Percentiles rank a stretch among this genome's conserved stretches.
Evolutionary conservation across 2,329 filamentous ascomycete species (phyloP).

Genomic region (Pseudocercospora fijiensis): DNA sequence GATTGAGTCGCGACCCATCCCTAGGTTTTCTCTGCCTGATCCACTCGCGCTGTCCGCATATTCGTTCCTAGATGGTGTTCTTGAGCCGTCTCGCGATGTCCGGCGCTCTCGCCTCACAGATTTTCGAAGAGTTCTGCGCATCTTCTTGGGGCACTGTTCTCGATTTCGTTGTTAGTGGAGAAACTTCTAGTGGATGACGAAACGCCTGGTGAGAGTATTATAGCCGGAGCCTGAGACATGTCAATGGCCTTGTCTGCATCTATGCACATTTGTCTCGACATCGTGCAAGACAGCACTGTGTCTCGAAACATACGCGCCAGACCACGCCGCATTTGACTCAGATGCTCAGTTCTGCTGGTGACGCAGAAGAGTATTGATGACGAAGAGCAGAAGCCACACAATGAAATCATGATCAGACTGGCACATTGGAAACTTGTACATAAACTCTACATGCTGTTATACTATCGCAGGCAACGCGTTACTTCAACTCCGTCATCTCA

Average conservation of each 20-base stretch:
- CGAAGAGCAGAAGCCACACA: background rate
- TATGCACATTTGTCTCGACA: background rate
- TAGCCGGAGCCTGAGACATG: background rate
- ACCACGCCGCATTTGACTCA: too few relatives aligned
- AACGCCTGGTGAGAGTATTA: too few relatives aligned
- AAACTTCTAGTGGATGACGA: background rate
- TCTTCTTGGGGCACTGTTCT: too few relatives aligned
- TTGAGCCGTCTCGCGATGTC: background rate
- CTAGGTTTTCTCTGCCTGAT: background rate
- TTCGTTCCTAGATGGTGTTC: background rate
- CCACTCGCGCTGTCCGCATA: background rate
- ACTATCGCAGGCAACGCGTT: constrained; percentile 10
- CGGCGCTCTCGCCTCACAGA: background rate
- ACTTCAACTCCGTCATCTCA: constrained; percentile 52
- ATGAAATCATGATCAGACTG: background rate
- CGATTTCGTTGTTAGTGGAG: background rate
- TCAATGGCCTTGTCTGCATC: background rate
- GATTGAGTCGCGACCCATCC: background rate
- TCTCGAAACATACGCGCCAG: too few relatives aligned
- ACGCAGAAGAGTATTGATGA: too few relatives aligned
- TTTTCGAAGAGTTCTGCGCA: background rate
- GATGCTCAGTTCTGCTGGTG: too few relatives aligned
- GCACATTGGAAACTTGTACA: background rate
- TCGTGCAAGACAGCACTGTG: background rate
- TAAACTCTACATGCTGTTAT: constrained; percentile 2